Evolutionary conservation across 2,329 filamentous ascomycete species (phyloP).

Genomic region (Sporothrix phasma): DNA sequence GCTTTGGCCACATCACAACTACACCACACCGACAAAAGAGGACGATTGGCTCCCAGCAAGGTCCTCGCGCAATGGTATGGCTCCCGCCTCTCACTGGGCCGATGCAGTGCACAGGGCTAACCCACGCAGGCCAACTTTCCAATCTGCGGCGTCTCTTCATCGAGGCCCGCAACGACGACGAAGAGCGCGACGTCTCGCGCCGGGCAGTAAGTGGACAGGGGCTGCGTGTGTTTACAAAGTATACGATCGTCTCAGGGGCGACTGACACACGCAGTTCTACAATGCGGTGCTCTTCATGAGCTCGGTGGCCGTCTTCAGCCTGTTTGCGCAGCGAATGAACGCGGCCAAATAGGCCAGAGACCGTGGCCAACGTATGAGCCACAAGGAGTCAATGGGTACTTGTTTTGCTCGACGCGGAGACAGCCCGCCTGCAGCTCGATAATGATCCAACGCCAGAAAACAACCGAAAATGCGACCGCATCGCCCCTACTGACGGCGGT

Average conservation of each 20-base stretch:
- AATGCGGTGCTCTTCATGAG: conserved; percentile 95
- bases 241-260: too few species aligned
- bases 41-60: not conserved
- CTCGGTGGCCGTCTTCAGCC: conserved; percentile 86
- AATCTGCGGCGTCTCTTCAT: conserved; percentile 96
- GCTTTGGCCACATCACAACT: not conserved
- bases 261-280: conserved; percentile 63
- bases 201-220: conserved; percentile 49
- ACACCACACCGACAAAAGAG: not conserved
- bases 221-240: conserved; percentile 30
- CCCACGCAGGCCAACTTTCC: conserved; percentile 60
- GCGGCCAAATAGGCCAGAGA: conserved; percentile 33
- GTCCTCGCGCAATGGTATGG: conserved; percentile 6
- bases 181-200: conserved; percentile 88
- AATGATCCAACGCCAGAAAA: not conserved
- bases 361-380: too few species aligned
- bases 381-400: too few species aligned
- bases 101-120: conserved; percentile 6
- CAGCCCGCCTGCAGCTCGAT: not conserved
- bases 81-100: not conserved
- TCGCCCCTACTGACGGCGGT: not conserved
- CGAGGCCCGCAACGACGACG: conserved; percentile 81
- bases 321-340: conserved; percentile 81
- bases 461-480: not conserved
- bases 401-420: not conserved